Conservation (phyloP, 257 asterid species). For the Jacaranda mimosifolia region DNA sequence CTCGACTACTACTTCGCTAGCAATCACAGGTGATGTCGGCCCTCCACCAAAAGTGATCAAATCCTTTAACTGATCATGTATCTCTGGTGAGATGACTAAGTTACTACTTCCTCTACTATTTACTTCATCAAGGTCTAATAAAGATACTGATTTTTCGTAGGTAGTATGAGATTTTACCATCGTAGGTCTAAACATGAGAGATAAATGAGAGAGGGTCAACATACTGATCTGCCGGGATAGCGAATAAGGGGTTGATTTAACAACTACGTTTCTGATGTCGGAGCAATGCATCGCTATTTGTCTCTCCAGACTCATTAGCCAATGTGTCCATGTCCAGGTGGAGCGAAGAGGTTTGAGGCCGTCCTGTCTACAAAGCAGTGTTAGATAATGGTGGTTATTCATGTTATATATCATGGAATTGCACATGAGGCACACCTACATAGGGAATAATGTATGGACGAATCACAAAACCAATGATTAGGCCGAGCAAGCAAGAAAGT, state of each 20-base stretch:
- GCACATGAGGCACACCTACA: slow-evolving; percentile 56
- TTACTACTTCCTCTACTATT: slow-evolving; percentile 24
- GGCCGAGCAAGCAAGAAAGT: slow-evolving; percentile 68
- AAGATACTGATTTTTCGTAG: slow-evolving; percentile 44
- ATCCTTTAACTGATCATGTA: slow-evolving; percentile 53
- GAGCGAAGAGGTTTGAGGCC: slow-evolving; percentile 50
- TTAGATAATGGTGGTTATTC: slow-evolving; percentile 41
- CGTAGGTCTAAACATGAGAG: slow-evolving; percentile 60
- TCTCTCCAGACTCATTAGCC: slow-evolving; percentile 87
- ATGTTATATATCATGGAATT: background rate
- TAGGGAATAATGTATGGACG: slow-evolving; percentile 69
- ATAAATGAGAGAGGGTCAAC: slow-evolving; percentile 55
- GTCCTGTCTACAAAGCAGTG: slow-evolving; percentile 82
- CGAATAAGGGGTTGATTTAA: slow-evolving; percentile 52
- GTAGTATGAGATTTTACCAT: slow-evolving; percentile 43
- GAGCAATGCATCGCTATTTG: slow-evolving; percentile 70
- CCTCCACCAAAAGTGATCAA: slow-evolving; percentile 65
- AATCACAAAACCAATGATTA: slow-evolving; percentile 66
- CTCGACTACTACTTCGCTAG: slow-evolving; percentile 28
- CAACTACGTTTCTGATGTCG: slow-evolving; percentile 86
- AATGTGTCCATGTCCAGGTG: slow-evolving; percentile 81
- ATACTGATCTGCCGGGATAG: slow-evolving; percentile 43
- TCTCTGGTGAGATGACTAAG: slow-evolving; percentile 31
- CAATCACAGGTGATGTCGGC: slow-evolving; percentile 31
- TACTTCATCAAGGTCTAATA: slow-evolving; percentile 55